phyloP scores from a whole-genome alignment of 345 rosid species.

The Melastoma malabathricum region DNA sequence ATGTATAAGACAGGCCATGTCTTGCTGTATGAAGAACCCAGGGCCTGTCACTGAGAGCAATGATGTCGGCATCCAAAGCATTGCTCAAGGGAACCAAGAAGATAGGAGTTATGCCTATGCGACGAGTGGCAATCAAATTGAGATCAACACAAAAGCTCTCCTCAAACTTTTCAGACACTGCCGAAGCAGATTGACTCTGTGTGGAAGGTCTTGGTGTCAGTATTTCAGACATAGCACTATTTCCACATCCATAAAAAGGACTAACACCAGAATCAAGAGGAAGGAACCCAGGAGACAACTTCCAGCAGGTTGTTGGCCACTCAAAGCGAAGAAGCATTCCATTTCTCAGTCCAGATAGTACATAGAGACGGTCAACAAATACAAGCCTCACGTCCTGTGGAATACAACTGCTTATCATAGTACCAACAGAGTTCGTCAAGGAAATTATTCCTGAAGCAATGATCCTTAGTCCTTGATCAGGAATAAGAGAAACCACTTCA shows the following conservation, averaged over 20 bases:
- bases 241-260: slow-evolving; percentile 22
- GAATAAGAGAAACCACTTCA: slow-evolving; percentile 60
- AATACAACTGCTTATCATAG: slow-evolving; percentile 65
- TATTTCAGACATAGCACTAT: slow-evolving; percentile 9
- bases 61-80: slow-evolving; percentile 63
- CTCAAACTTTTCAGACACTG: slow-evolving; percentile 11
- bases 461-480: slow-evolving; percentile 52
- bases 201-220: slow-evolving; percentile 16
- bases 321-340: slow-evolving; percentile 98
- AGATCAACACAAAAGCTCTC: slow-evolving; percentile 42
- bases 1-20: slow-evolving; percentile 76
- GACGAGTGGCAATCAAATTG: slow-evolving; percentile 76
- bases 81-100: slow-evolving; percentile 81
- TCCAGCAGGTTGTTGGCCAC: slow-evolving; percentile 46
- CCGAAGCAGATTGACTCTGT: slow-evolving; percentile 16
- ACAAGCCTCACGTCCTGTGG: slow-evolving; percentile 98
- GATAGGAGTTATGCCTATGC: slow-evolving; percentile 92
- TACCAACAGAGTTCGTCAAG: slow-evolving; percentile 53
- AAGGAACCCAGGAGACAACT: slow-evolving; percentile 20
- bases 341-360: slow-evolving; percentile 87
- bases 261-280: slow-evolving; percentile 13
- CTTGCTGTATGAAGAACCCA: slow-evolving; percentile 94
- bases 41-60: slow-evolving; percentile 91
- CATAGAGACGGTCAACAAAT: slow-evolving; percentile 62
- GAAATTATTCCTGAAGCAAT: slow-evolving; percentile 69